Conservation (phyloP, 2,329 filamentous ascomycete genomes). For the Biscogniauxia sp. region DNA sequence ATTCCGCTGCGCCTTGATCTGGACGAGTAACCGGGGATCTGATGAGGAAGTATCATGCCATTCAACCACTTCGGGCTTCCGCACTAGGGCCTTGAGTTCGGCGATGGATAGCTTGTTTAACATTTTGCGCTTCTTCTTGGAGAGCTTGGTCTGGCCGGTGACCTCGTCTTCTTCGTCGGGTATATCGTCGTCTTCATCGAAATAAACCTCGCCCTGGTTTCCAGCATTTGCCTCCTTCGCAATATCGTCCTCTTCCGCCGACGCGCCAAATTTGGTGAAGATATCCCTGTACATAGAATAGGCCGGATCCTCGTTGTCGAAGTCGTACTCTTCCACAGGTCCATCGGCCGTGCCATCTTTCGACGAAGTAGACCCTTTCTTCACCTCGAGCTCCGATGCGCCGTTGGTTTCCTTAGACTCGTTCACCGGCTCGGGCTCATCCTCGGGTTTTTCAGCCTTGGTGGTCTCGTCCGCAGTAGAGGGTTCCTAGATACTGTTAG, state of each 20-base stretch:
- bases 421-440: conserved; percentile 25
- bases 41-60: conserved; percentile 94
- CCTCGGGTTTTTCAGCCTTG: conserved; percentile 34
- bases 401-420: conserved; percentile 28
- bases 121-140: conserved; percentile 92
- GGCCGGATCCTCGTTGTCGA: conserved; percentile 69
- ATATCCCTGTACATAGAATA: conserved; percentile 83
- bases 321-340: conserved; percentile 45
- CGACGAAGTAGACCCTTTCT: conserved; percentile 37
- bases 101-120: conserved; percentile 91
- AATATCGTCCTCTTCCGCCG: conserved; percentile 59
- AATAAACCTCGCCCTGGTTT: conserved; percentile 83
- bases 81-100: conserved; percentile 88
- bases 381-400: conserved; percentile 39
- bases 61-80: conserved; percentile 90
- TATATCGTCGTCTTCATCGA: conserved; percentile 80
- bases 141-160: conserved; percentile 65
- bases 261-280: conserved; percentile 73
- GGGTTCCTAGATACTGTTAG: conserved; percentile 22
- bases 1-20: conserved; percentile 93
- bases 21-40: conserved; percentile 83
- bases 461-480: conserved; percentile 28
- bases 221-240: conserved; percentile 63
- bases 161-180: conserved; percentile 79
- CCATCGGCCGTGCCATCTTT: conserved; percentile 43